Percentiles rank a stretch among this genome's conserved stretches.
Evolutionary conservation across 257 asterid genomes (phyloP).

Genomic region (Gentiana dahurica): DNA sequence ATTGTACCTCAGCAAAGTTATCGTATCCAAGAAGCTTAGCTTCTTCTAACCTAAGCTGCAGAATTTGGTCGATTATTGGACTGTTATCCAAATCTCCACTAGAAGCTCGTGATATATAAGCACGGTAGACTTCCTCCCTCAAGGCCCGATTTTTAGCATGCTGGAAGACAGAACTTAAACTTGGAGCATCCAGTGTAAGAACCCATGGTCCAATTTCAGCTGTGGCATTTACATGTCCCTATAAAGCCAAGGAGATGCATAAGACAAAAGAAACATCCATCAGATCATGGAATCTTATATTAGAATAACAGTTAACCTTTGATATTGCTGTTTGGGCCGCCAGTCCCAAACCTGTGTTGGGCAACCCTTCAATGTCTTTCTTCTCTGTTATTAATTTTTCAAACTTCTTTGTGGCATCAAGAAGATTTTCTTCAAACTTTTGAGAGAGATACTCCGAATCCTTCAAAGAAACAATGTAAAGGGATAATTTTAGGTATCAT

Average conservation of each 20-base stretch:
- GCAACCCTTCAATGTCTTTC: constrained; percentile 89
- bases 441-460: constrained; percentile 76
- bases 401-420: constrained; percentile 91
- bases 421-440: constrained; percentile 87
- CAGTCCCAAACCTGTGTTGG: constrained; percentile 80
- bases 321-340: constrained; percentile 97
- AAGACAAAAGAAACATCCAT: constrained; percentile 6
- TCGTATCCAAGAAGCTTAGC: constrained; percentile 94
- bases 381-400: constrained; percentile 83
- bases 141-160: constrained; percentile 76
- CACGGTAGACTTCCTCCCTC: constrained; percentile 96
- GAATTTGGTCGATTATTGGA: constrained; percentile 62
- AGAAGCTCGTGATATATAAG: constrained; percentile 84
- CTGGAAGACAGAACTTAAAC: constrained; percentile 79
- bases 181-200: constrained; percentile 88
- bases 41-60: constrained; percentile 83
- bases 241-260: constrained; percentile 12
- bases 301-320: constrained; percentile 37
- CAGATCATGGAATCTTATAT: neutral
- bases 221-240: constrained; percentile 97
- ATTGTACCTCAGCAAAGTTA: constrained; percentile 81
- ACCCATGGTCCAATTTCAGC: constrained; percentile 94
- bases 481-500: neutral
- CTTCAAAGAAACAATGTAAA: constrained; percentile 29
- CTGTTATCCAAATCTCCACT: constrained; percentile 89